These are phyloP conservation scores for Monosiga brevicollis DNA, from an alignment of 78 protist species.

Conservation along the genomic window DNA sequence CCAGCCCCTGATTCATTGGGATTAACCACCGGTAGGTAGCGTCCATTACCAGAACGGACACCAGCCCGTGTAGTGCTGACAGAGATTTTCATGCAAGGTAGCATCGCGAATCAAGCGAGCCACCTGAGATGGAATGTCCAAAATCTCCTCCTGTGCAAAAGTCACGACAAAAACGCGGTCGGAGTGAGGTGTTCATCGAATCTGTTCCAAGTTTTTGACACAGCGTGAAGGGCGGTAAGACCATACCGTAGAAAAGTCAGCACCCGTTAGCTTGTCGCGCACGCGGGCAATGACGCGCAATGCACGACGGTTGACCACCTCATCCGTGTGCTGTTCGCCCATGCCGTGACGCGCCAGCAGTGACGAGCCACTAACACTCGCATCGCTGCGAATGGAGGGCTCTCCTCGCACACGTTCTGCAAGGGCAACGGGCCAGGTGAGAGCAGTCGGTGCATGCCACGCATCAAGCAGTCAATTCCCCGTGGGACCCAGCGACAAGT, in stretches of 20 bases:
- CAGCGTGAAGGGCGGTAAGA: conserved; percentile 5
- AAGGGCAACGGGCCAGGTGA: too few relatives aligned
- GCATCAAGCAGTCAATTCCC: not conserved
- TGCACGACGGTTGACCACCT: conserved; percentile 60
- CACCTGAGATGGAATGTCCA: conserved; percentile 76
- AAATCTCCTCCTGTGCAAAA: conserved; percentile 32
- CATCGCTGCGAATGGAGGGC: not conserved
- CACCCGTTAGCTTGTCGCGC: conserved; percentile 74
- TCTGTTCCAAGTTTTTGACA: not conserved
- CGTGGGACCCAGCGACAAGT: not conserved
- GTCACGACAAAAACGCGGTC: conserved; percentile 18
- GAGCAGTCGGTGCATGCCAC: too few relatives aligned
- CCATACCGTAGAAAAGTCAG: conserved; percentile 10
- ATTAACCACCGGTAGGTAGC: too few relatives aligned
- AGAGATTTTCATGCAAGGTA: conserved; percentile 84
- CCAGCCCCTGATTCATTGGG: too few relatives aligned
- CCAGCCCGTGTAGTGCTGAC: conserved; percentile 98
- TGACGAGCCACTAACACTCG: not conserved
- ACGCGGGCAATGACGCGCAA: conserved; percentile 78
- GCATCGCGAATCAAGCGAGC: conserved; percentile 82
- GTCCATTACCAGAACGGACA: conserved; percentile 64
- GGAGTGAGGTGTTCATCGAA: not conserved
- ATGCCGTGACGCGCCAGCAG: not conserved
- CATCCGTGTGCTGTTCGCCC: conserved; percentile 9
- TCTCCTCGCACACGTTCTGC: not conserved